Conservation (phyloP, 1,284 basidiomycete genomes). For the Leccinum pachyderme region DNA sequence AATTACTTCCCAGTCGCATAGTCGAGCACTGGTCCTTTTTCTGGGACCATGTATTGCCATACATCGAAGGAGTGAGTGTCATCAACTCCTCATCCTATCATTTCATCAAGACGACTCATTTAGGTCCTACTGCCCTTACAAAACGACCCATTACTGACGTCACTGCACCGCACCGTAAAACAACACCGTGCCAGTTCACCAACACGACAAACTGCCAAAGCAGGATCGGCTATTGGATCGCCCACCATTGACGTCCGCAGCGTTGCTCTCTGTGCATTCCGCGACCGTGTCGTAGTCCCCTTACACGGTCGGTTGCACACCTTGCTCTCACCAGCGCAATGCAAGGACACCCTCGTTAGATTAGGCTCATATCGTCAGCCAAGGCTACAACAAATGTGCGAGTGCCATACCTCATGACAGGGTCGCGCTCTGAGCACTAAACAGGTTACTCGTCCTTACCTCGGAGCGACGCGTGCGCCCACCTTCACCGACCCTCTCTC, state of each 20-base stretch:
- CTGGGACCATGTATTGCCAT: slow-evolving; percentile 90
- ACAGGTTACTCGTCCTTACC: slow-evolving; percentile 73
- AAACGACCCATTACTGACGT: slow-evolving; percentile 66
- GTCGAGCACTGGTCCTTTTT: slow-evolving; percentile 94
- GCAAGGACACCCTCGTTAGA: slow-evolving; percentile 53
- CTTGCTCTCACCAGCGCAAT: slow-evolving; percentile 48
- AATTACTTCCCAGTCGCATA: slow-evolving; percentile 70
- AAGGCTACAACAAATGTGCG: slow-evolving; percentile 73
- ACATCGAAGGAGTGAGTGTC: slow-evolving; percentile 75
- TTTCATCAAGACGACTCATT: slow-evolving; percentile 2
- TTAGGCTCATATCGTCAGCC: slow-evolving; percentile 55
- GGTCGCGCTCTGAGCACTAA: slow-evolving; percentile 1
- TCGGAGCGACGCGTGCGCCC: slow-evolving; percentile 41
- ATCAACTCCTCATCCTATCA: neutral
- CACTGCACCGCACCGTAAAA: slow-evolving; percentile 64
- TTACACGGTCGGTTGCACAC: slow-evolving; percentile 55
- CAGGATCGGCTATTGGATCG: slow-evolving; percentile 38
- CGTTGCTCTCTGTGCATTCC: slow-evolving; percentile 76
- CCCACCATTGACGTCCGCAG: slow-evolving; percentile 75
- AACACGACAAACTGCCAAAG: slow-evolving; percentile 46
- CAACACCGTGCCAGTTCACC: slow-evolving; percentile 57
- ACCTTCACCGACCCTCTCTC: slow-evolving; percentile 28
- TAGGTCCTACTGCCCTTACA: slow-evolving; percentile 76
- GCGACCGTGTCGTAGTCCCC: slow-evolving; percentile 75
- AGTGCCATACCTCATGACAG: neutral